phyloP scores from a whole-genome alignment of 805 yeast species.

The Phaffomyces antillensis region DNA sequence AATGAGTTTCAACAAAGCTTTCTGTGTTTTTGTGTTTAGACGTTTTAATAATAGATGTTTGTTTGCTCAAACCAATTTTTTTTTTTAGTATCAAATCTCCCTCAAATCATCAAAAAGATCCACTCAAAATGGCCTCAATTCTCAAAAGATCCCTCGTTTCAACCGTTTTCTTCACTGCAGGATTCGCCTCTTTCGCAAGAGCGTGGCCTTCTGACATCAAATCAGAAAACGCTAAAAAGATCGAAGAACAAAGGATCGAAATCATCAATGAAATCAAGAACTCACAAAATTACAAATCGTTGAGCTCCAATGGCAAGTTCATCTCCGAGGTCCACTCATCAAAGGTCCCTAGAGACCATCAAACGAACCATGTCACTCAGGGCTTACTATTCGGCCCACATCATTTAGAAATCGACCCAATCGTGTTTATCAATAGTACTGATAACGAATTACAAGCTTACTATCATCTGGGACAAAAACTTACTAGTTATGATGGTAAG shows the following conservation, averaged over 20 bases:
- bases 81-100: background rate
- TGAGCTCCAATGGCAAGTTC: constrained; percentile 20
- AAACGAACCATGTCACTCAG: constrained; percentile 56
- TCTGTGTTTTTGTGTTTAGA: background rate
- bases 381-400: constrained; percentile 67
- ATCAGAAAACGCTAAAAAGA: constrained; percentile 10
- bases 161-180: constrained; percentile 14
- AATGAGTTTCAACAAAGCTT: no score
- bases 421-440: constrained; percentile 46
- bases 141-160: constrained; percentile 15
- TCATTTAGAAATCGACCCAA: constrained; percentile 69
- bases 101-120: background rate
- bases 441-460: constrained; percentile 54
- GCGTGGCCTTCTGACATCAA: constrained; percentile 20
- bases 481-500: constrained; percentile 63
- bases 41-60: background rate
- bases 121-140: constrained; percentile 4
- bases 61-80: background rate
- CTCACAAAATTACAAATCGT: constrained; percentile 21
- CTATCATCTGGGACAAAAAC: constrained; percentile 60
- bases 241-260: constrained; percentile 21
- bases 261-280: constrained; percentile 23
- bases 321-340: constrained; percentile 30
- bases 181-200: constrained; percentile 21
- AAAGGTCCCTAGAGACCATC: constrained; percentile 52